Evolutionary conservation across 2,329 filamentous ascomycete genomes (phyloP), one percentile per base, ranked within the genome.

Genomic region (Spiromastix sp.): DNA sequence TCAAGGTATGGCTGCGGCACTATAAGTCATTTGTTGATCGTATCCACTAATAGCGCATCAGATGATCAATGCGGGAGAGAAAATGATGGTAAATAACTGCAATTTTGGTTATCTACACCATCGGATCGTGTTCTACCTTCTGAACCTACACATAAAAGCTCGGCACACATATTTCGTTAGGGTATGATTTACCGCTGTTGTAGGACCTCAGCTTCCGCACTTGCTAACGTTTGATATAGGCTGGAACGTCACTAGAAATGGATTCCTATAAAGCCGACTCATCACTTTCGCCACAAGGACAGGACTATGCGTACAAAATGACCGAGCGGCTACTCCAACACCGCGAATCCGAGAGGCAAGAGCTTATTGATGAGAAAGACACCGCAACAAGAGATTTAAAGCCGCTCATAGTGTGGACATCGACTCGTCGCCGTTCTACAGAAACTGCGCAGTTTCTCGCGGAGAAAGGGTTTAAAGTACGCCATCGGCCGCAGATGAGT

Each of bases 1-100:
- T 98, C 64, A 95, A 94, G 56, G 66, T 67, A 45, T 33, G 38
- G 26, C n/a, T n/a, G n/a, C n/a, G n/a, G n/a, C n/a, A n/a, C n/a
- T n/a, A n/a, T n/a, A n/a, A n/a, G n/a, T n/a, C n/a, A n/a, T n/a
- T n/a, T n/a, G n/a, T n/a, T n/a, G n/a, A n/a, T n/a, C n/a, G n/a
- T n/a, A n/a, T n/a, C n/a, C n/a, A n/a, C n/a, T n/a, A n/a, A n/a
- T n/a, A n/a, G n/a, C n/a, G n/a, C 8, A 13, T 6, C 29, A 68
- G 67, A 95, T 98, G 89, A 93, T 96, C 56, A 98, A 98, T 48
- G 91, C 91, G 5, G 91, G 91, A 29, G 78, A 89, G 53, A 79
- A 85, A 47, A 81, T 98, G 53, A 81, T 89, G 49, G 89, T 96
- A 61, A 98, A 98, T 65, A 95, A 96, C 47, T 84, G 91, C 56